phyloP scores from a whole-genome alignment of 1,139 yeast genomes.

The Geotrichum cucujoidarum region DNA sequence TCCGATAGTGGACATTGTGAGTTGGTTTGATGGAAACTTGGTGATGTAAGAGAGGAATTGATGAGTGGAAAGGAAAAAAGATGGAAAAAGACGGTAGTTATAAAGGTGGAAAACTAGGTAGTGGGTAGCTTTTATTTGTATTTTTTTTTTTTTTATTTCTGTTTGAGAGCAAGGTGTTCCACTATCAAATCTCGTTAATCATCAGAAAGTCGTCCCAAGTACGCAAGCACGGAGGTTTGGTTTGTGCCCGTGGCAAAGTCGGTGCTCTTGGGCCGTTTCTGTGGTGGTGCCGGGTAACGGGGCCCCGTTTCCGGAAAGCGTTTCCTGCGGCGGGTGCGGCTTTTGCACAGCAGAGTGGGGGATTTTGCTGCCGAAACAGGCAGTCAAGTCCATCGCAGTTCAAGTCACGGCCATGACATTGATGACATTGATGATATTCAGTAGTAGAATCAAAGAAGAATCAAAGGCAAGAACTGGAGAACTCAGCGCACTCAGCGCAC shows the following conservation, averaged over 20 bases:
- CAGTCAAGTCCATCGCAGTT: background rate
- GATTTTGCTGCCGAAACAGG: background rate
- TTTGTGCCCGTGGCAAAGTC: no score
- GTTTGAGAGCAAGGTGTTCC: background rate
- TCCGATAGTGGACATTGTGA: slow-evolving; percentile 26
- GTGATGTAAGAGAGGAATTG: background rate
- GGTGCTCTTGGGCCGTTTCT: background rate
- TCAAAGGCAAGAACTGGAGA: no score
- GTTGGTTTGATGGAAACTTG: background rate
- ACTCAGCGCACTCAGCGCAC: no score
- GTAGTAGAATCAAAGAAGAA: no score
- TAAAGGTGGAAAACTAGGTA: background rate
- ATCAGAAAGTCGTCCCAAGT: no score
- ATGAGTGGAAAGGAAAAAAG: background rate
- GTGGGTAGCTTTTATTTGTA: background rate
- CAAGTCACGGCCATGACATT: no score
- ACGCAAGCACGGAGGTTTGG: no score
- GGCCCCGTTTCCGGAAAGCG: no score
- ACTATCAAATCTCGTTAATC: no score
- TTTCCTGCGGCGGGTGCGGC: background rate
- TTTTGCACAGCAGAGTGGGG: background rate
- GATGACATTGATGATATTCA: no score
- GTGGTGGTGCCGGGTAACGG: no score
- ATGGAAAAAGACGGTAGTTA: background rate
- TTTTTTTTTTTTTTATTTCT: no score